Base-by-base conservation (phyloP, 2,329 filamentous ascomycete genomes). In the Aureobasidium lini region DNA sequence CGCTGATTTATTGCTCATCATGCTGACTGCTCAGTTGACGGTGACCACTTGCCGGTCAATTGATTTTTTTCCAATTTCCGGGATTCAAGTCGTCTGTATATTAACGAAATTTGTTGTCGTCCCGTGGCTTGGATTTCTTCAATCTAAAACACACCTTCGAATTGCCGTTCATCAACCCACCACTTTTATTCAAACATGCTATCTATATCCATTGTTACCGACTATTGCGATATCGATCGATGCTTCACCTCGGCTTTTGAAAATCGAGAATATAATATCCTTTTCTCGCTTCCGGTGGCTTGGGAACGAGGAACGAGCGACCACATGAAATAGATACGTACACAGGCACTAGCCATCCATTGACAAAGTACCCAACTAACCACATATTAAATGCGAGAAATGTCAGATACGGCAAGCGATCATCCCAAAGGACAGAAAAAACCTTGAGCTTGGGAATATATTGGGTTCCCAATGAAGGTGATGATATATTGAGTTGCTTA, bases 381-480 rank as follows among this genome's bases (percentile, higher is more conserved):
- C 11, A 23, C 4, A 52, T 13, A 52, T 52, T 52, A 52, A 42
- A 42, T 53, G 50, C 50, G 39, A 53, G 50, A 28, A 53, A 43
- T 43, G 9, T 32, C 50, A 53, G 39, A 53, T 37, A 42, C 37
- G 50, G 50, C 37, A 53, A 53, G 36, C 37, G 50, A 53, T 53
- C 50, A 34, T 43, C 50, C 18, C 23, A 39, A 31, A 48, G 31
- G 34, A 37, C 4, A n/a, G 36, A 34, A 52, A 52, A 50, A 29
- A 39, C 8, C 48, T 52, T 52, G 48, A 39, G 34, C 34, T 52
- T 52, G 34, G 48, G 48, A 40, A n/a, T 52, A 52, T 52, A 52
- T 52, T 52, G 48, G 5, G 4, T 39, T 8, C 18, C 47, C 47
- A 49, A 49, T 16, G 36, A 49, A 49, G 46, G 1, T 16, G 36